These are phyloP conservation scores for Collybia mongolica DNA, from an alignment of 768 basidiomycete genomes.

Conservation along the genomic window DNA sequence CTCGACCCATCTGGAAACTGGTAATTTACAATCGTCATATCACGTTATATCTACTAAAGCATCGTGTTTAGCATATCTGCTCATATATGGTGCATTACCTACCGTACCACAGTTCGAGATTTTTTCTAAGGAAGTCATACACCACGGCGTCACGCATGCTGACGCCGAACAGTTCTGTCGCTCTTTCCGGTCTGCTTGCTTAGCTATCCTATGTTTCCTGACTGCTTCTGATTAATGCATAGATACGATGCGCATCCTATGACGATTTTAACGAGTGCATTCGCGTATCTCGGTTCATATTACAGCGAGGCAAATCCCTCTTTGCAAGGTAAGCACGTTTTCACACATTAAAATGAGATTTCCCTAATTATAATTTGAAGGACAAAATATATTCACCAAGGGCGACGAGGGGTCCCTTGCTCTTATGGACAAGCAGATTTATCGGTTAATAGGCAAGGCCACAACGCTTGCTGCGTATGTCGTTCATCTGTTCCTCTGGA, in stretches of 20 bases:
- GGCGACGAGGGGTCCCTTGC: constrained; percentile 66
- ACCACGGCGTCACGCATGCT: constrained; percentile 67
- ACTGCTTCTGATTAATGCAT: not conserved
- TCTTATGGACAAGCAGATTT: constrained; percentile 91
- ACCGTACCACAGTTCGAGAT: constrained; percentile 52
- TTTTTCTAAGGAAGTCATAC: constrained; percentile 77
- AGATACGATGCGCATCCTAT: constrained; percentile 93
- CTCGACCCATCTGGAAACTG: constrained; percentile 77
- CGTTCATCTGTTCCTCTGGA: not conserved
- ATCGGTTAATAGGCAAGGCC: constrained; percentile 83
- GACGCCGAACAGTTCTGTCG: constrained; percentile 71
- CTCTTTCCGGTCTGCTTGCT: constrained; percentile 51
- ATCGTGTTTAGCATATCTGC: constrained; percentile 59
- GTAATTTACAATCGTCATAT: constrained; percentile 19
- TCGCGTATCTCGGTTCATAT: constrained; percentile 86
- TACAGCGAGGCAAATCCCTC: constrained; percentile 90
- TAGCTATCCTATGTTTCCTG: not conserved
- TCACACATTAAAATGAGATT: not conserved
- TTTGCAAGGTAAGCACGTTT: constrained; percentile 55
- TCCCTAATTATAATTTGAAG: constrained; percentile 29
- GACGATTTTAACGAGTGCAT: constrained; percentile 85
- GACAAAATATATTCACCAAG: constrained; percentile 76
- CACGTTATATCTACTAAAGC: not conserved
- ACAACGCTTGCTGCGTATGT: constrained; percentile 84
- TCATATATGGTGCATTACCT: constrained; percentile 86